Conservation (phyloP, 192 early-diverging fungal genomes). For the Dispira simplex region DNA sequence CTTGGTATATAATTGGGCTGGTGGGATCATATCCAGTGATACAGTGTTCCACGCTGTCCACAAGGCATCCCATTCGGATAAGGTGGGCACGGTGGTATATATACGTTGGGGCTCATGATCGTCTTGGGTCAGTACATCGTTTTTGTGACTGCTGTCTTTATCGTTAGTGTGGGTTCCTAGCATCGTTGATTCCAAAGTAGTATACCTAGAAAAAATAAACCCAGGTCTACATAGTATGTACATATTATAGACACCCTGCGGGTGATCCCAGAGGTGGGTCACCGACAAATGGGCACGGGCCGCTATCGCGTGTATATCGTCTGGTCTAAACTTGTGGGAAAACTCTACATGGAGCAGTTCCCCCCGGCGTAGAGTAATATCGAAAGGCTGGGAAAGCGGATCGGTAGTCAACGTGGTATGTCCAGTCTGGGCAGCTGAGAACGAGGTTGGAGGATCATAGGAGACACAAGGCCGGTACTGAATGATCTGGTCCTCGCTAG, state of each 20-base stretch:
- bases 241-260: conserved; percentile 35
- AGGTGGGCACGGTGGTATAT: conserved; percentile 32
- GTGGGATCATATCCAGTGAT: conserved; percentile 40
- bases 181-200: not conserved
- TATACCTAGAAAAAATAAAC: conserved; percentile 21
- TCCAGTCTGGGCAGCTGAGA: not conserved
- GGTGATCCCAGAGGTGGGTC: conserved; percentile 34
- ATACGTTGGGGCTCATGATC: not conserved
- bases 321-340: conserved; percentile 62
- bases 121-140: not conserved
- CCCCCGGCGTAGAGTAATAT: conserved; percentile 37
- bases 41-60: conserved; percentile 76
- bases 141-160: not conserved
- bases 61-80: conserved; percentile 56
- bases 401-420: conserved; percentile 13
- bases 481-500: conserved; percentile 30
- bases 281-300: conserved; percentile 25
- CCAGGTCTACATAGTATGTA: conserved; percentile 37
- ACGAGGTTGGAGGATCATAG: not conserved
- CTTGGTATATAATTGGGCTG: conserved; percentile 32
- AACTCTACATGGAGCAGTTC: conserved; percentile 85
- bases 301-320: conserved; percentile 37
- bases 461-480: conserved; percentile 17
- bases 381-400: no score
- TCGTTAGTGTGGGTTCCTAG: not conserved